Conservation (phyloP, 176 grass and related monocot species). For the Triticum timopheevii region DNA sequence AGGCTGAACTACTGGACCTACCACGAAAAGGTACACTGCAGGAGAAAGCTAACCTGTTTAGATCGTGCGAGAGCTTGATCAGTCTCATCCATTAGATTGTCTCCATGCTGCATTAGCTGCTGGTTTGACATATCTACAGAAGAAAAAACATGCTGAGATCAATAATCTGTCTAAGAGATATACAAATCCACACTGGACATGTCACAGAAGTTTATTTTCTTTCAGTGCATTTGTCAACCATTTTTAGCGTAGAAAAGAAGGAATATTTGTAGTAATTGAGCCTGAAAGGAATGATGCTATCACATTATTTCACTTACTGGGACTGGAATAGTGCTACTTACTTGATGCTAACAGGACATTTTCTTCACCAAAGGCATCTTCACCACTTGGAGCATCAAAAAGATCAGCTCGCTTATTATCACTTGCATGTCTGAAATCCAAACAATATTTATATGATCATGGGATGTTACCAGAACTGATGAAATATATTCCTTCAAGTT, state of each 20-base stretch:
- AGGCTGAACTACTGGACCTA: neutral
- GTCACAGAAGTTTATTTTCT: neutral
- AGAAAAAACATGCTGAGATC: neutral
- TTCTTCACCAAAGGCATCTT: conserved; percentile 85
- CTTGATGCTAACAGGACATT: conserved; percentile 80
- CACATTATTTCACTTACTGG: neutral
- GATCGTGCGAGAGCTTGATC: conserved; percentile 93
- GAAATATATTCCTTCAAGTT: neutral
- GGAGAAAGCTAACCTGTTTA: conserved; percentile 43
- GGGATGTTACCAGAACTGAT: neutral
- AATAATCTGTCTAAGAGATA: neutral
- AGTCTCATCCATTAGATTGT: conserved; percentile 85
- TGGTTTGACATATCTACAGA: conserved; percentile 93
- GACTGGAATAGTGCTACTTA: conserved; percentile 37
- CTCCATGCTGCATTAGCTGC: conserved; percentile 72
- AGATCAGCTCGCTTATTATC: conserved; percentile 88
- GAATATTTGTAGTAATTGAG: neutral
- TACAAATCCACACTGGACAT: conserved; percentile 9
- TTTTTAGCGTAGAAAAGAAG: neutral
- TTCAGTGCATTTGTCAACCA: conserved; percentile 8
- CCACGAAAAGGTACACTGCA: neutral
- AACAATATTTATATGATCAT: neutral
- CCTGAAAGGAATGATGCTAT: conserved; percentile 8
- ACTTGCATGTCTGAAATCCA: conserved; percentile 63
- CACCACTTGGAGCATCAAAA: conserved; percentile 73